Percentiles rank a stretch among this genome's conserved stretches.
Evolutionary conservation across 495 filamentous ascomycete genomes (phyloP).

Genomic region (Staphylotrichum longicolle): DNA sequence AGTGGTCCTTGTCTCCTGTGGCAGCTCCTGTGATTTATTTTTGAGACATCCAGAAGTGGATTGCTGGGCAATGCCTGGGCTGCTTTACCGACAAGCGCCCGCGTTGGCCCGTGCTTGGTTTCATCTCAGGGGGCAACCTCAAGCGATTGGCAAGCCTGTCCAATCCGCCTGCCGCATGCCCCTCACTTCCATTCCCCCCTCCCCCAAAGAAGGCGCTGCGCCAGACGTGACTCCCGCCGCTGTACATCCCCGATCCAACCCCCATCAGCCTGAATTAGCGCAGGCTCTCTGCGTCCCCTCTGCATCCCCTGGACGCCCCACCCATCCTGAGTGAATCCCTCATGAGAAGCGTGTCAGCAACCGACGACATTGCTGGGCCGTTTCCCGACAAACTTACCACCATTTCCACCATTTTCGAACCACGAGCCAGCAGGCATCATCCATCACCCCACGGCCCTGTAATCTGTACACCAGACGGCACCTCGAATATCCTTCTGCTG

Average conservation of each 20-base stretch:
- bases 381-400: neutral
- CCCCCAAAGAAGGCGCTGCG: conserved; percentile 4
- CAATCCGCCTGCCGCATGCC: conserved; percentile 25
- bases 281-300: conserved; percentile 10
- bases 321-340: conserved; percentile 10
- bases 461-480: neutral
- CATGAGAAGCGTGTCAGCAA: conserved; percentile 5
- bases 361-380: conserved; percentile 5
- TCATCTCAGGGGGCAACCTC: conserved; percentile 26
- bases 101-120: conserved; percentile 32
- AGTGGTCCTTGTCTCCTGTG: neutral
- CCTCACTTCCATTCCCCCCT: conserved; percentile 6
- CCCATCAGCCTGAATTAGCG: conserved; percentile 34
- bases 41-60: neutral
- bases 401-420: neutral
- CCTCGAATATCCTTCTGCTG: no score
- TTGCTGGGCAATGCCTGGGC: conserved; percentile 4
- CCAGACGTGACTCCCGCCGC: conserved; percentile 2
- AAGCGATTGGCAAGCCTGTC: conserved; percentile 33
- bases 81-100: conserved; percentile 31
- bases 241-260: conserved; percentile 2
- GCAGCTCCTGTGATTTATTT: conserved; percentile 14
- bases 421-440: no score
- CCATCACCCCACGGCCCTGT: neutral
- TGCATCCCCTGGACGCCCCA: conserved; percentile 17